phyloP scores from a whole-genome alignment of 1,284 basidiomycete species.

The Ustilago sp. region DNA sequence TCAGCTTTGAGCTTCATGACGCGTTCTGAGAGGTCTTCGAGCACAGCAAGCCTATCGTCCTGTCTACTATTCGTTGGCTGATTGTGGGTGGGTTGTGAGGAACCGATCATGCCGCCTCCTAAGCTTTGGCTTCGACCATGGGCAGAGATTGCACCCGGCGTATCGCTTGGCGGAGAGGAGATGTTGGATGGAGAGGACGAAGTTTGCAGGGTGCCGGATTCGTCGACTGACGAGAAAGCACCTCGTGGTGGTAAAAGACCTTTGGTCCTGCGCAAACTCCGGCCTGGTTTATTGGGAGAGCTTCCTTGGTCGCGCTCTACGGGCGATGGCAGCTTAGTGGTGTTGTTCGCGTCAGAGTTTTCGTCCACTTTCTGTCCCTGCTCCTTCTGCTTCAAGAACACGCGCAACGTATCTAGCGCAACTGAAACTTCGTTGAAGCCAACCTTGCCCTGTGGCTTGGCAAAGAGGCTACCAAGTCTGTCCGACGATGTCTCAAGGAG shows the following conservation, averaged over 20 bases:
- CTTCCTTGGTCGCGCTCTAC: not conserved
- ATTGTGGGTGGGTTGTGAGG: not conserved
- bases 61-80: not conserved
- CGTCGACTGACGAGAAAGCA: slow-evolving; percentile 11
- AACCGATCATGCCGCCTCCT: not conserved
- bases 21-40: slow-evolving; percentile 42
- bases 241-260: slow-evolving; percentile 28
- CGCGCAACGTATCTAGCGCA: slow-evolving; percentile 27
- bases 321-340: not conserved
- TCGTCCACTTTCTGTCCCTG: not conserved
- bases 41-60: slow-evolving; percentile 31
- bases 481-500: slow-evolving; percentile 8
- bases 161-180: not conserved
- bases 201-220: slow-evolving; percentile 19
- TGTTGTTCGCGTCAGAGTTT: not conserved
- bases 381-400: slow-evolving; percentile 33
- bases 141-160: not conserved
- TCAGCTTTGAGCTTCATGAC: slow-evolving; percentile 31
- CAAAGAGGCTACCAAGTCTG: not conserved
- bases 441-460: slow-evolving; percentile 5
- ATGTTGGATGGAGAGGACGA: not conserved
- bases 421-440: slow-evolving; percentile 32
- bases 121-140: slow-evolving; percentile 12
- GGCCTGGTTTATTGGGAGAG: slow-evolving; percentile 14
- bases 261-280: slow-evolving; percentile 22